phyloP scores from a whole-genome alignment of 495 filamentous ascomycete genomes.

The Amorphotheca resinae region DNA sequence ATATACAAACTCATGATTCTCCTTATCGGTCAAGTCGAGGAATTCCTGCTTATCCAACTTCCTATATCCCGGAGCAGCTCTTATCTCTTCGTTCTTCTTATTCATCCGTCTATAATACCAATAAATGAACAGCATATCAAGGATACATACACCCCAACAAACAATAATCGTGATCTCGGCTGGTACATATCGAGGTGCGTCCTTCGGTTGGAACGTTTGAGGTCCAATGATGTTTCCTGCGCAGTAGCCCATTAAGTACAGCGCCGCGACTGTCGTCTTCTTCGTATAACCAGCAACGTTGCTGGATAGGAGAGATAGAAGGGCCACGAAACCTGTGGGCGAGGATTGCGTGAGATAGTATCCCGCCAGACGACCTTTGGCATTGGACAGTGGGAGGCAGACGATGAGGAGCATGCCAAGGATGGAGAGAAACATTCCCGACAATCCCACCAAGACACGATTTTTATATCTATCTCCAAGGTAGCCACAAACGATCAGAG shows the following conservation, averaged over 20 bases:
- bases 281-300: conserved; percentile 67
- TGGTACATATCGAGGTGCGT: conserved; percentile 47
- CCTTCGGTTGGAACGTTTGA: conserved; percentile 15
- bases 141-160: conserved; percentile 44
- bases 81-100: conserved; percentile 40
- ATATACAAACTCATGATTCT: conserved; percentile 21
- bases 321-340: conserved; percentile 29
- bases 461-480: conserved; percentile 45
- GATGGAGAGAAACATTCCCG: conserved; percentile 30
- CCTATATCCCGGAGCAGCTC: conserved; percentile 43
- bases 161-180: conserved; percentile 57
- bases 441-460: conserved; percentile 34
- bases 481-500: conserved; percentile 45
- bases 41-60: conserved; percentile 58
- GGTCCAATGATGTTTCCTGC: conserved; percentile 44
- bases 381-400: conserved; percentile 43
- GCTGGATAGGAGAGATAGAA: conserved; percentile 23
- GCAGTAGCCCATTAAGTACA: conserved; percentile 59
- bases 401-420: conserved; percentile 55
- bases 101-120: conserved; percentile 51
- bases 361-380: conserved; percentile 20
- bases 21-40: conserved; percentile 23
- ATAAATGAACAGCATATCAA: conserved; percentile 48
- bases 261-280: conserved; percentile 47
- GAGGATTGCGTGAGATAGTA: conserved; percentile 26